Conservation (phyloP, 148 eudicot genomes). For the Simmondsia chinensis region DNA sequence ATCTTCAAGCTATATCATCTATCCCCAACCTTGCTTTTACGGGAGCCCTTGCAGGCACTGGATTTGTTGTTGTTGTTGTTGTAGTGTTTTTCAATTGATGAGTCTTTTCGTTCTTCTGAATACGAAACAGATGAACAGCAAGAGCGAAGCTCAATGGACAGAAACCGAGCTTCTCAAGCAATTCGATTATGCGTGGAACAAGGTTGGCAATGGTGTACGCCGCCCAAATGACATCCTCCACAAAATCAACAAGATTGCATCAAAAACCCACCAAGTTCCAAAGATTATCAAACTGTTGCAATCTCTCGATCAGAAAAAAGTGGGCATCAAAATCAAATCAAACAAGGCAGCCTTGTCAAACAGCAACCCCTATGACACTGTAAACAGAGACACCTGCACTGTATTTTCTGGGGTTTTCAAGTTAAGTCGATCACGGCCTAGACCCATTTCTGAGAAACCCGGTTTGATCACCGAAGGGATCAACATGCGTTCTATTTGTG, state of each 20-base stretch:
- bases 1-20: no score
- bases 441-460: slow-evolving; percentile 21
- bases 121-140: slow-evolving; percentile 50
- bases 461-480: slow-evolving; percentile 6
- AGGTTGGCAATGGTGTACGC: slow-evolving; percentile 57
- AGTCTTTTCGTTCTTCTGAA: background rate
- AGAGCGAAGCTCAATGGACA: slow-evolving; percentile 61
- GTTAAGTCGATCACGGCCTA: slow-evolving; percentile 51
- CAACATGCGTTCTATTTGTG: slow-evolving; percentile 36
- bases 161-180: slow-evolving; percentile 58
- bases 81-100: background rate
- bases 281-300: slow-evolving; percentile 33
- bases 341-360: slow-evolving; percentile 15
- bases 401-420: slow-evolving; percentile 39
- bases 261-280: slow-evolving; percentile 12
- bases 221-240: slow-evolving; percentile 48
- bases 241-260: slow-evolving; percentile 30
- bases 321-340: slow-evolving; percentile 52
- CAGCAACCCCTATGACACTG: slow-evolving; percentile 12
- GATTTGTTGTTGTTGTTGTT: background rate
- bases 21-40: no score
- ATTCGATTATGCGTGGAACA: slow-evolving; percentile 95
- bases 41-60: background rate
- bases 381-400: slow-evolving; percentile 6
- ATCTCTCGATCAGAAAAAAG: slow-evolving; percentile 29